Evolutionary conservation across 2,329 filamentous ascomycete genomes (phyloP), one percentile per base, ranked within the genome.

Genomic region (Dothidotthia symphoricarpi): DNA sequence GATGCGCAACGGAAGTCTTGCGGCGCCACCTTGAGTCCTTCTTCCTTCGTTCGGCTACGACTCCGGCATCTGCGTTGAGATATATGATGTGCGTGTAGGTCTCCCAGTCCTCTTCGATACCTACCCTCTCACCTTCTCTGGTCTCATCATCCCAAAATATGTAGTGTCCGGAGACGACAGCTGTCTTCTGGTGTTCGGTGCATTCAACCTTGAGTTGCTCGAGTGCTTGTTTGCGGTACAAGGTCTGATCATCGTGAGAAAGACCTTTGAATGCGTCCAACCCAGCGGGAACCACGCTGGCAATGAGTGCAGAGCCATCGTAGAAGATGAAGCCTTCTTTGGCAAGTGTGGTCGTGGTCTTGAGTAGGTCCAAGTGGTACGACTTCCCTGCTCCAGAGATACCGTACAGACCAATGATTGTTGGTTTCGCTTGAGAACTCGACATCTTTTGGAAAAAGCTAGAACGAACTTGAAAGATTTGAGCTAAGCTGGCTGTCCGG

Each of bases 41-140:
- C 0, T 16, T 29, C 12, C 68, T 61, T 13, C 64, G 70, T 27
- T 68, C 15, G 6, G 32, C 41, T n/a, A 81, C 53, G 0, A 57
- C 7, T 13, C 1, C 67, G 47, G 1, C 64, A 43, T 4, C 66
- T 1, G 69, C 49, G 29, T 76, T 59, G 12, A 83, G 53, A 47
- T 82, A 82, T 9, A 83, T 30, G 13, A 83, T 76, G 47, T 83
- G 77, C 0, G 76, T 78, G 52, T 71, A 83, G 0, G 59, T 68
- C 0, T 64, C 28, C 6, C 72, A 34, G 37, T 83, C 79, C 2
- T 34, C 26, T 8, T 56, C n/a, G 0, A 74, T 81, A 35, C 61
- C 68, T 0, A 76, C 69, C 24, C 44, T 12, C 1, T 54, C 13
- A 16, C 53, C 59, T 10, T 49, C n/a, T n/a, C n/a, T 37, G 0